These are phyloP conservation scores for Cyclotella sp. DNA, from an alignment of 108 stramenopile genomes.

Conservation along the genomic window DNA sequence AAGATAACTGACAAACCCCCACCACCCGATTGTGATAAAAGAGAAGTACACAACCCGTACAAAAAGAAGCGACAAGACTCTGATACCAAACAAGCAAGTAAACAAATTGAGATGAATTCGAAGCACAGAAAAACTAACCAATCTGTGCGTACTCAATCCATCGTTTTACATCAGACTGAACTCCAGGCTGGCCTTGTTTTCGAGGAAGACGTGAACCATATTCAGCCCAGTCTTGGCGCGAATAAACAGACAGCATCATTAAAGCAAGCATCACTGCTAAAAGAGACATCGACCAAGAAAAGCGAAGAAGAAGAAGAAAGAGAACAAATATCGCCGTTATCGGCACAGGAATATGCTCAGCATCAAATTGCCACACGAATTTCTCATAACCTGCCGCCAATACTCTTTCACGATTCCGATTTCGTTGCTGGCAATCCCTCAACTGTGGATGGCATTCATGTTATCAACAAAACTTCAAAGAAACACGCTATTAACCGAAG, in stretches of 20 bases:
- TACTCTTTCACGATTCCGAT: constrained; percentile 56
- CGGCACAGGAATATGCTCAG: constrained; percentile 39
- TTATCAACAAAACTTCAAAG: constrained; percentile 12
- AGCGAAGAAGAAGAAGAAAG: constrained; percentile 11
- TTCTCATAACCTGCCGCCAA: constrained; percentile 42
- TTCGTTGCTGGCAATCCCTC: constrained; percentile 49
- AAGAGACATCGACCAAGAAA: neutral
- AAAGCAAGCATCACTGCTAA: constrained; percentile 2
- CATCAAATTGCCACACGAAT: constrained; percentile 44
- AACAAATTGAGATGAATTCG: constrained; percentile 1
- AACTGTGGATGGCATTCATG: constrained; percentile 46
- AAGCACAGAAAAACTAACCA: constrained; percentile 1
- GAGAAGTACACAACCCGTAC: constrained; percentile 26
- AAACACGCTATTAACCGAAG: neutral
- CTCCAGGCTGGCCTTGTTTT: constrained; percentile 56
- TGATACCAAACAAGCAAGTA: neutral
- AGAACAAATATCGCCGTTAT: constrained; percentile 21
- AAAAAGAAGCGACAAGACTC: constrained; percentile 35
- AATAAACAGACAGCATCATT: constrained; percentile 1
- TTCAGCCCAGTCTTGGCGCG: constrained; percentile 9
- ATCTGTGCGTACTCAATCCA: neutral
- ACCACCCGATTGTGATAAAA: neutral
- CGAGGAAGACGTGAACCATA: constrained; percentile 53
- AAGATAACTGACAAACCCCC: neutral
- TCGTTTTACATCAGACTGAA: constrained; percentile 15